A percentile compares a stretch with the other conserved stretches of the same genome.
phyloP scores from a whole-genome alignment of 1,139 yeast genomes.

The Scheffersomyces quercinus region DNA sequence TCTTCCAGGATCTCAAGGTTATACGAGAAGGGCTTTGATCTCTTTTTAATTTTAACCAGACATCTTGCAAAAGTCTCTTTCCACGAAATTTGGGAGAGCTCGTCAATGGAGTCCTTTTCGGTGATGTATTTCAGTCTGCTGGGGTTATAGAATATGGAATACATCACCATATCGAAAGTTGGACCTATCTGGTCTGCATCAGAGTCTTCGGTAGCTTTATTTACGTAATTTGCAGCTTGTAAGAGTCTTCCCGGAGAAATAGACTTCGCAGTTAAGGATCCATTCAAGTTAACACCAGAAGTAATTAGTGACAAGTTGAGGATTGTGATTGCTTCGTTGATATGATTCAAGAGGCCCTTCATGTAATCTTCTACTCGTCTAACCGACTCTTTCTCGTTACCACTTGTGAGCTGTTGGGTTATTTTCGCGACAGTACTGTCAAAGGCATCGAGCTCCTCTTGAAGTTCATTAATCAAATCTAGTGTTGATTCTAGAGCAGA shows the following conservation, averaged over 20 bases:
- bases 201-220: slow-evolving; percentile 23
- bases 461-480: slow-evolving; percentile 56
- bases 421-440: slow-evolving; percentile 47
- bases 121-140: slow-evolving; percentile 38
- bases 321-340: slow-evolving; percentile 72
- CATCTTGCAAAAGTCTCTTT: slow-evolving; percentile 71
- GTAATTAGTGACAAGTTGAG: slow-evolving; percentile 68
- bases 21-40: slow-evolving; percentile 37
- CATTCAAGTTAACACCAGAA: slow-evolving; percentile 64
- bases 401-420: slow-evolving; percentile 21
- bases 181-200: slow-evolving; percentile 55
- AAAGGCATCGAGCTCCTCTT: slow-evolving; percentile 59
- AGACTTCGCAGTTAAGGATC: slow-evolving; percentile 46
- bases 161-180: slow-evolving; percentile 56
- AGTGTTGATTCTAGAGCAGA: slow-evolving; percentile 62
- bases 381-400: slow-evolving; percentile 44
- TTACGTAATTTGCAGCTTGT: slow-evolving; percentile 59
- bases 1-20: slow-evolving; percentile 54
- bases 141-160: slow-evolving; percentile 66
- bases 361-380: slow-evolving; percentile 52
- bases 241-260: slow-evolving; percentile 68
- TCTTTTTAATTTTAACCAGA: slow-evolving; percentile 35
- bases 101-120: slow-evolving; percentile 25
- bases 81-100: slow-evolving; percentile 57
- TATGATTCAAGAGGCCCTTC: slow-evolving; percentile 47